Evolutionary conservation across 225 moss, liverwort and hornwort species (phyloP), one percentile per base, ranked within the genome.

Genomic region (Sphagnum tenellum): DNA sequence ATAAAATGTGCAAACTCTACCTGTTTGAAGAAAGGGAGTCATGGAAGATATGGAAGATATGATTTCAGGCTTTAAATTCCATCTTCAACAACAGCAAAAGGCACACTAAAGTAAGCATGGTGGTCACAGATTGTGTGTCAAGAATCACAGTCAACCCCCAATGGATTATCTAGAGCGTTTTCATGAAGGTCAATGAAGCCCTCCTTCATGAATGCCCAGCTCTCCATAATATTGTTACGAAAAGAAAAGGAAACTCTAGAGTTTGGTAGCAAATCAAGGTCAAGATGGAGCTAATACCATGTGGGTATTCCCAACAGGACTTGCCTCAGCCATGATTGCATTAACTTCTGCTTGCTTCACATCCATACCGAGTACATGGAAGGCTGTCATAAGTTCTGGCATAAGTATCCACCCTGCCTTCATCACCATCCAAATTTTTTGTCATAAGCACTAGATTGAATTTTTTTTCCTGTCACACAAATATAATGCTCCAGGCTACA

Each of bases 1-100:
- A 82, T 77, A 50, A 86, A 91, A 67, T 84, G 83, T 50, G 87
- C 77, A 63, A 82, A 94, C 53, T 88, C 82, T 65, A 95, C 80
- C 89, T 91, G 77, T 62, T 63, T 51, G 13, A 60, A 10, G 48
- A 49, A 14, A 45, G 46, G 44, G 51, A 45, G 10, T 6, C 12
- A 8, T 51, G n/a, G 49, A 29, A 29, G 29, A 29, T 29, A 29
- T 29, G 29, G 48, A 1, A 3, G n/a, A 62, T 46, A 54, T 9
- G 10, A 66, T 45, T 48, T 48, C n/a, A 12, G 50, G 14, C 44
- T 58, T n/a, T n/a, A n/a, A n/a, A n/a, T n/a, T n/a, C n/a, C n/a
- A n/a, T n/a, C n/a, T n/a, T 44, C 10, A 58, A 44, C 53, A 53
- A 53, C 7, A 45, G 63, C 63, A 47, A 47, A 29, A 29, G 29